These are phyloP conservation scores for Cordyceps pruinosa DNA, from an alignment of 2,329 filamentous ascomycete species.

Conservation along the genomic window DNA sequence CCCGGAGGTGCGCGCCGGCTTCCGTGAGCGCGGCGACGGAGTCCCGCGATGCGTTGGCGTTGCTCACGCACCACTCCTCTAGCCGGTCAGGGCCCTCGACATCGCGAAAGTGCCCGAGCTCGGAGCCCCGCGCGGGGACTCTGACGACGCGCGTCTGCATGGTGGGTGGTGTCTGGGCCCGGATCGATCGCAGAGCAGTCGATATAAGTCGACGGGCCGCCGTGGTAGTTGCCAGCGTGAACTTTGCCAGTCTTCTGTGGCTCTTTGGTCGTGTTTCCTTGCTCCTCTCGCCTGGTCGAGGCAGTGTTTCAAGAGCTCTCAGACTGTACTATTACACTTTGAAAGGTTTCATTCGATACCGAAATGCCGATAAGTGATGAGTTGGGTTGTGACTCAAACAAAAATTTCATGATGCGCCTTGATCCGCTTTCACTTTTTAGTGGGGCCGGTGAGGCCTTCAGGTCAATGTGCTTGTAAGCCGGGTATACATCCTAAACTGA, in stretches of 20 bases:
- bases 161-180: slow-evolving; percentile 8
- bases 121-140: slow-evolving; percentile 23
- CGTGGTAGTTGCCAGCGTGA: slow-evolving; percentile 8
- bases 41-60: slow-evolving; percentile 19
- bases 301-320: neutral
- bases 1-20: slow-evolving; percentile 60
- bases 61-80: slow-evolving; percentile 36
- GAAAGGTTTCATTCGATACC: neutral
- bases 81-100: slow-evolving; percentile 26
- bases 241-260: neutral
- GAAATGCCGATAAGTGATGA: neutral
- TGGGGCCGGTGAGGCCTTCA: no score
- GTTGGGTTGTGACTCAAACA: slow-evolving; percentile 6
- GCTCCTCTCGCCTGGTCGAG: neutral
- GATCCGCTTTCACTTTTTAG: slow-evolving; percentile 10
- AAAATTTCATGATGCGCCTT: slow-evolving; percentile 8
- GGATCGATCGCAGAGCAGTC: slow-evolving; percentile 8
- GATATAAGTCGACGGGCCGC: slow-evolving; percentile 12
- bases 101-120: slow-evolving; percentile 29
- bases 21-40: slow-evolving; percentile 43
- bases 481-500: no score
- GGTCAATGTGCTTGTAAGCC: no score
- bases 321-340: neutral
- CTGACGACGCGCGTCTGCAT: slow-evolving; percentile 37
- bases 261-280: neutral